Base-by-base conservation (phyloP, 2,329 filamentous ascomycete species). In the Aspergillus viridinutans region DNA sequence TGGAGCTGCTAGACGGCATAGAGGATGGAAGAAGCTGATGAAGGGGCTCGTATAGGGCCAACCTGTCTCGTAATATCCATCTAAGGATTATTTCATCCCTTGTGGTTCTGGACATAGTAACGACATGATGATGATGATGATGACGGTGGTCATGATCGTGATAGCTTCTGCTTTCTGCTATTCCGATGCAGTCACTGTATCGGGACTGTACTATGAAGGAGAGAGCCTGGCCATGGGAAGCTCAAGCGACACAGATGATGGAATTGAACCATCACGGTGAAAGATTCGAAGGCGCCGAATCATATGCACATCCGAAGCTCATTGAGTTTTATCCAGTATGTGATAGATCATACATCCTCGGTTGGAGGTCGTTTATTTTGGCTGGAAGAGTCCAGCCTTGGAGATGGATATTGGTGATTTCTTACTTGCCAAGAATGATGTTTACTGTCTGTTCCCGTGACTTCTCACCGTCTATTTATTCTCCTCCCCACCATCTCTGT, bases 61-160 rank as follows among this genome's bases (percentile, higher is more conserved):
- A 21, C 21, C 12, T 17, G 21, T 47, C 43, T 23, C 21, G 43
- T 47, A 47, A 47, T 47, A 47, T 20, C 29, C 51, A 35, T 29
- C 25, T 45, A 45, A 43, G 20, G 42, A 43, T 45, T 23, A 42
- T 43, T 43, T 43, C 40, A 43, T 43, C n/a, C 42, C 7, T 28
- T 20, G 17, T 28, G 12, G 20, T 40, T 26, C 23, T 52, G 50
- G 12, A 42, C 50, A 38, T 7, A 38, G 32, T 25, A 52, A 52
- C 50, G 50, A 52, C 50, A 52, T 52, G 50, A 52, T 52, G 50
- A 52, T 51, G 49, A 51, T 25, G 25, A 25, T 40, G 49, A 28
- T 21, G 43, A 8, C 14, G 7, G 43, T 28, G 26, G 51, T 26
- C 42, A 45, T 53, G 40, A 32, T 40, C 17, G 10, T 45, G 40